Evolutionary conservation across 306 rosid genomes (phyloP).

Genomic region (Mimosa pudica): DNA sequence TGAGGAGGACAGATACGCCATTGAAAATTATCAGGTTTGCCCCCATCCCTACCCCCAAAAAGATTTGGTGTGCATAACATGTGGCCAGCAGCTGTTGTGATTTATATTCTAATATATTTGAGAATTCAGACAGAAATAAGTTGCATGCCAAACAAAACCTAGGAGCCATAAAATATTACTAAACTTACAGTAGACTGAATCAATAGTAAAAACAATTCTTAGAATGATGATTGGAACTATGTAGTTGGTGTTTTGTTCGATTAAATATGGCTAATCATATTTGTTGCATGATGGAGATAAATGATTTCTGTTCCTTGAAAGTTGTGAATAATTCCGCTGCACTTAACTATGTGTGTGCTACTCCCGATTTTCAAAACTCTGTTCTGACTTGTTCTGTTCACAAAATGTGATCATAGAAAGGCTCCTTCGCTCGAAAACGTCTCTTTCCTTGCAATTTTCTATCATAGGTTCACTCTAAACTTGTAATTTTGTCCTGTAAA

Average conservation of each 20-base stretch:
- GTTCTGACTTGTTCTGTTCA: no score
- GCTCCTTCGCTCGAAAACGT: no score
- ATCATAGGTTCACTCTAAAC: no score
- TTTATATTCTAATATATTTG: constrained; percentile 16
- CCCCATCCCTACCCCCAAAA: not conserved
- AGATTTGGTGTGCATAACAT: not conserved
- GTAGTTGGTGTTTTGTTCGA: not conserved
- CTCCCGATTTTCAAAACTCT: no score
- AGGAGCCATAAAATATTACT: constrained; percentile 8
- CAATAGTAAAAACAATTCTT: not conserved
- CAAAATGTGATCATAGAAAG: no score
- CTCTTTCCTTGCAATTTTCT: no score
- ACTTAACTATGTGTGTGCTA: no score
- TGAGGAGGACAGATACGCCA: constrained; percentile 84
- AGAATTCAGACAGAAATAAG: constrained; percentile 18
- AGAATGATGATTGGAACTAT: not conserved
- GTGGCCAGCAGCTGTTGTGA: constrained; percentile 2
- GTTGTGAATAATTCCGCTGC: no score
- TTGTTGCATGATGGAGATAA: not conserved
- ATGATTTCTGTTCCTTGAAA: no score
- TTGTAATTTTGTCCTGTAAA: no score
- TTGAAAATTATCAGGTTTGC: constrained; percentile 91
- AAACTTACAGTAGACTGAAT: constrained; percentile 15
- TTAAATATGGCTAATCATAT: not conserved
- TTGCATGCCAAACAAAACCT: constrained; percentile 5